A percentile compares a stretch with the other conserved stretches of the same genome.
These are phyloP conservation scores for Hypoxylon sp. DNA, from an alignment of 2,329 filamentous ascomycete species.

Conservation along the genomic window DNA sequence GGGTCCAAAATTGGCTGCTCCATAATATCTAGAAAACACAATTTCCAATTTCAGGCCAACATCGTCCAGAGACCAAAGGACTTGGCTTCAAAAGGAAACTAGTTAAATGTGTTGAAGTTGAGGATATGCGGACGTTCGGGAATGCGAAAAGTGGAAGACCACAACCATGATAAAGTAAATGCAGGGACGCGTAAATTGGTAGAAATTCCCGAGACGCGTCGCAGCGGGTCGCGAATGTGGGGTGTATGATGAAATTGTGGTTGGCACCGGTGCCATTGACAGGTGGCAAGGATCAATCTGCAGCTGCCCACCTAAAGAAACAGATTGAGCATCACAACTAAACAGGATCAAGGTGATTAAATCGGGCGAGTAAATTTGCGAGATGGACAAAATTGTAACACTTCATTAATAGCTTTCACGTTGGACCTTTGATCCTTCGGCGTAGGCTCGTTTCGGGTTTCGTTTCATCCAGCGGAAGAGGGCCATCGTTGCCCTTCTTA, in stretches of 20 bases:
- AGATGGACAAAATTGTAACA: not conserved
- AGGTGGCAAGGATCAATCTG: too few relatives aligned
- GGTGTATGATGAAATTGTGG: slow-evolving; percentile 11
- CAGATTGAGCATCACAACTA: not conserved
- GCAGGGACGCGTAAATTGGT: slow-evolving; percentile 38
- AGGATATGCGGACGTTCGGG: not conserved
- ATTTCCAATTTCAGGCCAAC: not conserved
- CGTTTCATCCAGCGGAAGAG: slow-evolving; percentile 21
- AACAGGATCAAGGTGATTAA: not conserved
- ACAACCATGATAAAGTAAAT: not conserved
- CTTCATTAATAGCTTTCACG: slow-evolving; percentile 16
- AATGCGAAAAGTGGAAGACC: not conserved
- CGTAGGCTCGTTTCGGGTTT: slow-evolving; percentile 40
- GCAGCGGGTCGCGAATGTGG: slow-evolving; percentile 42
- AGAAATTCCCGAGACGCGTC: slow-evolving; percentile 41
- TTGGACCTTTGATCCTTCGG: slow-evolving; percentile 37
- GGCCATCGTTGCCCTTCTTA: slow-evolving; percentile 44
- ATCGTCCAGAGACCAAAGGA: not conserved
- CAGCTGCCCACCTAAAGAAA: slow-evolving; percentile 15
- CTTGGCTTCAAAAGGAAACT: not conserved
- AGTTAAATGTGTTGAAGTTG: not conserved
- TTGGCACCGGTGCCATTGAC: slow-evolving; percentile 10
- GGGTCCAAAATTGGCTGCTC: not conserved
- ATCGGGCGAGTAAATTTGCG: not conserved
- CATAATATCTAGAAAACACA: slow-evolving; percentile 16